Evolutionary conservation across 106 monocot species (phyloP), one percentile per base, ranked within the genome.

Genomic region (Alisma plantagoaquatica): DNA sequence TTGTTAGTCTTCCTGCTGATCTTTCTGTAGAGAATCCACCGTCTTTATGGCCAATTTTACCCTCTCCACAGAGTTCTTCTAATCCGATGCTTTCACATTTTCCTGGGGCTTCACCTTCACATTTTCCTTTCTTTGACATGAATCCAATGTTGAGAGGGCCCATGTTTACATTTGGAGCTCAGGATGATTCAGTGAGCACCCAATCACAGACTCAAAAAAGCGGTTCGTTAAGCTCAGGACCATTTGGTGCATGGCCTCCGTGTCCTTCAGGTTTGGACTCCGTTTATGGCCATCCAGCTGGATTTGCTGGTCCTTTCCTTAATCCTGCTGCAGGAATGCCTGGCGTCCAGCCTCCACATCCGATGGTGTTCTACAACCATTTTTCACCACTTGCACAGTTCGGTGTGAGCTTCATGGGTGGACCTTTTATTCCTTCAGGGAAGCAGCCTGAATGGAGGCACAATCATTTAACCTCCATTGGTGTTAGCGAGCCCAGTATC

Each of bases 281-380:
- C 18, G 84, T 81, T 49, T 96, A 96, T 66, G 73, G 83, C 15
- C 75, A 77, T 23, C 65, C 76, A 6, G 60, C 92, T 41, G 83
- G 87, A 18, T 94, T 77, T 65, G 29, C 83, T 63, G 84, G 77
- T n/a, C 88, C 94, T 16, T 94, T 81, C 52, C 75, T 89, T n/a
- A 81, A 63, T 49, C 80, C 73, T 43, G 61, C 84, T 47, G 73
- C 76, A 57, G 92, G 87, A 21, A 86, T 92, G 20, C 71, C 87
- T 46, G 74, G 83, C 28, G 75, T 90, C 35, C 87, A 94, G 72
- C 82, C 69, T 22, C 94, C 77, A 21, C 84, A 77, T 33, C 94
- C 84, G 51, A 96, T 96, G 94, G 72, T 89, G 15, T 77, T 96
- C 23, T 96, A 96, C 53, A 96, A 96, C 46, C 94, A 84, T 64